Evolutionary conservation across 768 basidiomycete genomes (phyloP), one percentile per base, ranked within the genome.

Genomic region (Suillus ampliporus): DNA sequence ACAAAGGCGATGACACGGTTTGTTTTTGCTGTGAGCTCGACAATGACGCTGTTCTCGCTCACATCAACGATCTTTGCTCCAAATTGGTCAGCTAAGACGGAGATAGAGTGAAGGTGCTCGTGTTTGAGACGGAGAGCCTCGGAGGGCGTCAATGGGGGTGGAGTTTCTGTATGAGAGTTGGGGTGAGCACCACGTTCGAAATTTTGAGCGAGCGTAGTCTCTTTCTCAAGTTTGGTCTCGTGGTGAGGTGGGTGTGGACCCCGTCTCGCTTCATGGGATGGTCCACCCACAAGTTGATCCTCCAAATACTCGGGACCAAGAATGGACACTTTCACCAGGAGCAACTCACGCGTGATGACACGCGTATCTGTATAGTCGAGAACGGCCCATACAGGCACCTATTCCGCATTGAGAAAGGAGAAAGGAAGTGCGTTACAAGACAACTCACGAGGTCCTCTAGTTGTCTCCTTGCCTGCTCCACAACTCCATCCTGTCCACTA

Each of bases 381-480:
- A 37, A 99, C 97, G 34, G 97, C 97, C 97, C 97, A 99, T 5
- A 99, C 97, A 56, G 97, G 97, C 31, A 99, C 96, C 97, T 97
- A 57, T 8, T 23, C 26, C n/a, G 46, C 62, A 35, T 35, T 21
- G 3, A 54, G 51, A 44, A 52, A 28, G 17, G 37, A 5, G 26
- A 61, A 21, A 31, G 15, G 8, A 13, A 0, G 47, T 40, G 40
- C 43, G 19, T 44, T 43, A 23, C 31, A 37, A 26, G 6, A 40
- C 31, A 13, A 84, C 93, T 64, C 72, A 97, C 97, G 67, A 99
- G 84, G 71, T 99, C 97, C 68, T 99, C 97, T 17, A 99, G 86
- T 67, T 99, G 97, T 65, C 97, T 82, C 46, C 97, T 84, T 11
- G 95, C 97, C 76, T 99, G 97, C 78, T 99, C 97, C 58, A 99